Conservation (phyloP, 805 yeast genomes). For the Myxozyma melibiosi region DNA sequence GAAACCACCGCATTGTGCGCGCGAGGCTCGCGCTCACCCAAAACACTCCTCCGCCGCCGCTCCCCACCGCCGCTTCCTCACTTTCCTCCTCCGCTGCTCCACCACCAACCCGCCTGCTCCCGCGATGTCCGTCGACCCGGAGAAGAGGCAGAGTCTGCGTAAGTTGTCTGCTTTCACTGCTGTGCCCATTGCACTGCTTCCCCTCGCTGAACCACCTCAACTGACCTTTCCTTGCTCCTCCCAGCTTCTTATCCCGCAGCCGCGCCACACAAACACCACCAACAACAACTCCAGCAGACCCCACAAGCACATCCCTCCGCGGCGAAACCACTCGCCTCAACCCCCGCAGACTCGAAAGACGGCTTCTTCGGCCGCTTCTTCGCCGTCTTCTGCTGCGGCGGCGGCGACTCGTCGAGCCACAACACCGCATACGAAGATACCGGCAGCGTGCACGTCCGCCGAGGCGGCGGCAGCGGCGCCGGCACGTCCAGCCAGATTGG, state of each 20-base stretch:
- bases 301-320: not conserved
- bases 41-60: too few relatives aligned
- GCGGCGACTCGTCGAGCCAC: constrained; percentile 9
- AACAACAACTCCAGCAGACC: too few relatives aligned
- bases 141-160: not conserved
- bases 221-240: not conserved
- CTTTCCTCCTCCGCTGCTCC: not conserved
- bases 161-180: too few relatives aligned
- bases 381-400: constrained; percentile 16
- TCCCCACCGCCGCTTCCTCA: not conserved
- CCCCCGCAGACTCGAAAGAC: constrained; percentile 4
- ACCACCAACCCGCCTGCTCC: not conserved
- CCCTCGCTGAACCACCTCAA: not conserved
- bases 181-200: not conserved
- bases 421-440: not conserved
- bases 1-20: too few relatives aligned
- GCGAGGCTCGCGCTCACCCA: too few relatives aligned
- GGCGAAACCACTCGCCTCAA: not conserved
- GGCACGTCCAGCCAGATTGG: too few relatives aligned
- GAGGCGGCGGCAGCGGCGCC: not conserved
- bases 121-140: not conserved
- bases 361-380: constrained; percentile 22
- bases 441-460: not conserved
- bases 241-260: constrained; percentile 4
- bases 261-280: not conserved